Percentiles rank a stretch among this genome's conserved stretches.
These are phyloP conservation scores for Mrakia gelida DNA, from an alignment of 768 basidiomycete species.

Conservation along the genomic window DNA sequence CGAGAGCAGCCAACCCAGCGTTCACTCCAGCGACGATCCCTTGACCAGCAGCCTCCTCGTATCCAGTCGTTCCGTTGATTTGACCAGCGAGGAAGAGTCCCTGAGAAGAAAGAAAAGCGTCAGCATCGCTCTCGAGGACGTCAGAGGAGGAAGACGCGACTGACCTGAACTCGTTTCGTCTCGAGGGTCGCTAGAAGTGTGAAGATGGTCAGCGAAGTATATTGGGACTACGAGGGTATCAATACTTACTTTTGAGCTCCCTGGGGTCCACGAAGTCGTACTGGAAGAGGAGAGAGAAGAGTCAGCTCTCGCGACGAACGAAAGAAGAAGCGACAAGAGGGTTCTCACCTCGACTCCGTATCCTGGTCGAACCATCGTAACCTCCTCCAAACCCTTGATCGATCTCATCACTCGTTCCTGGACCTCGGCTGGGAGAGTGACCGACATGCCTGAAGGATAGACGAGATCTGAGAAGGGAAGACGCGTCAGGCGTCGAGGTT, in stretches of 20 bases:
- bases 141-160: not conserved
- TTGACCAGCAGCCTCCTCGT: slow-evolving; percentile 90
- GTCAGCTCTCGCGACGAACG: not conserved
- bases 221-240: not conserved
- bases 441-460: slow-evolving; percentile 86
- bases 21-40: slow-evolving; percentile 85
- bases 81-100: slow-evolving; percentile 85
- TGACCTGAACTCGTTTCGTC: slow-evolving; percentile 72
- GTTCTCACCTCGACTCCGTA: slow-evolving; percentile 60
- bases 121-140: too few relatives aligned
- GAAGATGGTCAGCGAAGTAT: not conserved
- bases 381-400: slow-evolving; percentile 77
- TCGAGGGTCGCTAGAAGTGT: slow-evolving; percentile 64
- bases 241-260: slow-evolving; percentile 64
- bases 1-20: slow-evolving; percentile 65
- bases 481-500: not conserved
- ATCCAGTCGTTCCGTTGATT: slow-evolving; percentile 91
- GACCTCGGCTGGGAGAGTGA: slow-evolving; percentile 77
- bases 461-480: slow-evolving; percentile 58
- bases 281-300: slow-evolving; percentile 47
- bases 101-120: slow-evolving; percentile 41
- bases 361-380: slow-evolving; percentile 74
- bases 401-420: slow-evolving; percentile 80
- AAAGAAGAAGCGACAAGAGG: not conserved
- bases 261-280: slow-evolving; percentile 86